Percentiles rank a stretch among this genome's conserved stretches.
phyloP scores from a whole-genome alignment of 2,329 filamentous ascomycete species.

The Colletotrichum scovillei region DNA sequence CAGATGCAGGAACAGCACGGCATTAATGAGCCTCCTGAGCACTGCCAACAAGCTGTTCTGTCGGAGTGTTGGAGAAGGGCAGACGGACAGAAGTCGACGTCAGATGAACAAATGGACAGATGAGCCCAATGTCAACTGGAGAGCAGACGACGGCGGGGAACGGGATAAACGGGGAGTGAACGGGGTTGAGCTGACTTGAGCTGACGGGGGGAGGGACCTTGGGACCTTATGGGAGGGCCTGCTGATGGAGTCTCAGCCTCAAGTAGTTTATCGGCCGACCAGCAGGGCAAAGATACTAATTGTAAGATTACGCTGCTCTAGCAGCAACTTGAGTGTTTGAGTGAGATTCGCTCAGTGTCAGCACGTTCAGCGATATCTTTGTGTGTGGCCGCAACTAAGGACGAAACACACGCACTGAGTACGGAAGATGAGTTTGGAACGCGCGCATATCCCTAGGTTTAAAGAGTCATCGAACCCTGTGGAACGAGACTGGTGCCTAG shows the following conservation, averaged over 20 bases:
- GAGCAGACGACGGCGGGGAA: slow-evolving; percentile 14
- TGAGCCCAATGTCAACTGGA: slow-evolving; percentile 33
- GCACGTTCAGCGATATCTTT: background rate
- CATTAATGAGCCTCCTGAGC: slow-evolving; percentile 37
- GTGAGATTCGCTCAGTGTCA: background rate
- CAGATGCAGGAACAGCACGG: slow-evolving; percentile 42
- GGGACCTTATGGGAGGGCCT: slow-evolving; percentile 44
- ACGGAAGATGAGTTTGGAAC: background rate
- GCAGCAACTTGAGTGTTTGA: background rate
- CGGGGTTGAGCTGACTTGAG: slow-evolving; percentile 9
- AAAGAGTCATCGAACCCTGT: slow-evolving; percentile 34
- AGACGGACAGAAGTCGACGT: slow-evolving; percentile 19
- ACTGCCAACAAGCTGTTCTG: slow-evolving; percentile 18
- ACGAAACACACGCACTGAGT: background rate
- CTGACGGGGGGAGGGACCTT: slow-evolving; percentile 30
- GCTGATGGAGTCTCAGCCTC: slow-evolving; percentile 57
- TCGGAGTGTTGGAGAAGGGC: slow-evolving; percentile 36
- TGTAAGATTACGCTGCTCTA: background rate
- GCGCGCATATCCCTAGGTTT: slow-evolving; percentile 2
- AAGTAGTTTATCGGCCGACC: slow-evolving; percentile 28
- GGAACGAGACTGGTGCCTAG: slow-evolving; percentile 28
- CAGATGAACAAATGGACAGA: slow-evolving; percentile 42
- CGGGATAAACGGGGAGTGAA: slow-evolving; percentile 15
- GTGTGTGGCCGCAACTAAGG: background rate
- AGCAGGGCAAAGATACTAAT: slow-evolving; percentile 11